Evolutionary conservation across 768 basidiomycete species (phyloP), one percentile per base, ranked within the genome.

Genomic region (Boletus patriciae): DNA sequence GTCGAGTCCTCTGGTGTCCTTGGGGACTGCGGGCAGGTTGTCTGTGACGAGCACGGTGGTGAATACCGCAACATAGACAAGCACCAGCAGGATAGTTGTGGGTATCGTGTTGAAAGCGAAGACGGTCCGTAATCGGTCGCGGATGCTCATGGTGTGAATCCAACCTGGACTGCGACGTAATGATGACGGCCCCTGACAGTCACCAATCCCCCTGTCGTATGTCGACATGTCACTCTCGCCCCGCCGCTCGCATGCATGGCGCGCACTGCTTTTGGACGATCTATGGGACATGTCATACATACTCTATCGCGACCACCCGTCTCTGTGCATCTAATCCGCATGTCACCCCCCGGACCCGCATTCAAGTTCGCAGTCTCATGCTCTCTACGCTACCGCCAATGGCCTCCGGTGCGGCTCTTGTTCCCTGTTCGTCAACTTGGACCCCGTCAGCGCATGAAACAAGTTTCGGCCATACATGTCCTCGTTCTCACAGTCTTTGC

Each of bases 51-150:
- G 63, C 1, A 86, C 76, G 9, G 78, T 66, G 27, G 62, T 66
- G 59, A 85, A 80, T 50, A 86, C 68, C 2, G 72, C 64, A 1
- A 68, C 67, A 64, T 87, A 88, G 34, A 82, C 62, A 52, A 82
- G 46, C 11, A 80, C 58, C 16, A 79, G 69, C 3, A 86, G 64
- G 50, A 82, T 51, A 1, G 82, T 79, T 10, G 79, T 77, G 0
- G 81, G 80, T 12, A 71, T 45, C 1, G 74, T 69, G 51, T 71
- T 66, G 66, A 82, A 82, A 29, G 67, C 70, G n/a, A 74, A 62
- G 34, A 70, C 46, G 38, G 58, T 54, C 52, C 62, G 29, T 42
- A 74, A 15, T 31, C 62, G 59, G 44, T 66, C 57, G 19, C 63
- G 64, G 33, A 73, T 56, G 36, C 37, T 50, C 74, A 75, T 73